phyloP scores from a whole-genome alignment of 208 protist genomes.

The Balamuthia mandrillaris region DNA sequence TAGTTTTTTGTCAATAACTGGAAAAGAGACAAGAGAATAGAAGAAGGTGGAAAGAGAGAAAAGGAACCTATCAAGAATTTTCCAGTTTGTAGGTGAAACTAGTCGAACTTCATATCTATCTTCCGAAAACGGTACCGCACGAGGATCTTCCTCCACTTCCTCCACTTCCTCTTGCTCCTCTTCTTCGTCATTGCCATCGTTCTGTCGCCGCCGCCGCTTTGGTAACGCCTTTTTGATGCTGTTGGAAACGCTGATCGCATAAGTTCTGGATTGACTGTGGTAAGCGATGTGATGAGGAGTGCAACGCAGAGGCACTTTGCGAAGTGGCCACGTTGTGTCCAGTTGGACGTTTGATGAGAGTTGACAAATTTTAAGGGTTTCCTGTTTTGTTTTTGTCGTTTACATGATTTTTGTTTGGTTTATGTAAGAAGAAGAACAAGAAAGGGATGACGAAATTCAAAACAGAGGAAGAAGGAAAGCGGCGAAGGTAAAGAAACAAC shows the following conservation, averaged over 20 bases:
- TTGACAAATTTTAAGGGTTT: constrained; percentile 33
- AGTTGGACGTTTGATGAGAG: not conserved
- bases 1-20: not conserved
- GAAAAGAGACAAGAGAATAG: not conserved
- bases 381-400: no score
- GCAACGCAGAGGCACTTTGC: constrained; percentile 9
- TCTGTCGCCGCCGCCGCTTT: not conserved
- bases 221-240: not conserved
- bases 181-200: no score
- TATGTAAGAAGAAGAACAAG: no score
- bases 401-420: no score
- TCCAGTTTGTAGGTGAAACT: not conserved
- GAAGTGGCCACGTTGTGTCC: not conserved
- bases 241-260: not conserved
- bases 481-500: no score
- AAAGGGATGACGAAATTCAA: no score
- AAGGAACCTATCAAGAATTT: constrained; percentile 13
- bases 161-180: constrained; percentile 8
- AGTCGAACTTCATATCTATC: constrained; percentile 17
- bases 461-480: no score
- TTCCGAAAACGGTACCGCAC: not conserved
- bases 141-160: not conserved
- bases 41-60: not conserved
- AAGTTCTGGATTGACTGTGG: not conserved
- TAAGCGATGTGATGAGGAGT: constrained; percentile 21